Percentiles rank a stretch among this genome's conserved stretches.
Conservation (phyloP, 106 monocot genomes). For the Posidonia australis region DNA sequence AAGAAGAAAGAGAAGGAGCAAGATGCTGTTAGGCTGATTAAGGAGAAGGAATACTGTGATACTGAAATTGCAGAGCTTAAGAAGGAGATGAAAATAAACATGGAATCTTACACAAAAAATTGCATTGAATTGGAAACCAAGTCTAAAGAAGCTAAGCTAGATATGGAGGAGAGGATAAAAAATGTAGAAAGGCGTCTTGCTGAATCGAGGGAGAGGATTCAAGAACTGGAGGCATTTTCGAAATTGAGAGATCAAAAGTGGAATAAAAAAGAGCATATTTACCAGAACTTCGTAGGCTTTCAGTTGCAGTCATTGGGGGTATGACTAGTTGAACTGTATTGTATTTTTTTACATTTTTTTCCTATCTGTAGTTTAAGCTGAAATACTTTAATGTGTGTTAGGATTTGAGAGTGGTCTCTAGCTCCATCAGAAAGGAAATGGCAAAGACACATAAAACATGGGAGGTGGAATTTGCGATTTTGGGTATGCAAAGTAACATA, state of each 20-base stretch:
- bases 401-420: conserved; percentile 51
- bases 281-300: conserved; percentile 41
- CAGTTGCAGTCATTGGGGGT: conserved; percentile 64
- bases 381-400: conserved; percentile 7
- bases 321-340: conserved; percentile 6
- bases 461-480: conserved; percentile 40
- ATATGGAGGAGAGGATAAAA: conserved; percentile 36
- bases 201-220: conserved; percentile 42
- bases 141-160: conserved; percentile 17
- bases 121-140: conserved; percentile 35
- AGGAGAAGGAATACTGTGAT: conserved; percentile 66
- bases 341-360: background rate
- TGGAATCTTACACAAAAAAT: conserved; percentile 37
- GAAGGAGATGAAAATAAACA: conserved; percentile 40
- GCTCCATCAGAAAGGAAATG: conserved; percentile 54
- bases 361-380: background rate
- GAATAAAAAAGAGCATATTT: conserved; percentile 52
- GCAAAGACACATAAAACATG: conserved; percentile 42
- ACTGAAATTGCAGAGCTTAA: conserved; percentile 47
- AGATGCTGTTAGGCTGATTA: conserved; percentile 40
- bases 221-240: conserved; percentile 45
- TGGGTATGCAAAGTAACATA: conserved; percentile 35
- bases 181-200: conserved; percentile 41
- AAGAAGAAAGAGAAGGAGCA: conserved; percentile 50
- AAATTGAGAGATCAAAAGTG: conserved; percentile 51